Conservation (phyloP, 2,329 filamentous ascomycete species). For the Alternaria dauci region DNA sequence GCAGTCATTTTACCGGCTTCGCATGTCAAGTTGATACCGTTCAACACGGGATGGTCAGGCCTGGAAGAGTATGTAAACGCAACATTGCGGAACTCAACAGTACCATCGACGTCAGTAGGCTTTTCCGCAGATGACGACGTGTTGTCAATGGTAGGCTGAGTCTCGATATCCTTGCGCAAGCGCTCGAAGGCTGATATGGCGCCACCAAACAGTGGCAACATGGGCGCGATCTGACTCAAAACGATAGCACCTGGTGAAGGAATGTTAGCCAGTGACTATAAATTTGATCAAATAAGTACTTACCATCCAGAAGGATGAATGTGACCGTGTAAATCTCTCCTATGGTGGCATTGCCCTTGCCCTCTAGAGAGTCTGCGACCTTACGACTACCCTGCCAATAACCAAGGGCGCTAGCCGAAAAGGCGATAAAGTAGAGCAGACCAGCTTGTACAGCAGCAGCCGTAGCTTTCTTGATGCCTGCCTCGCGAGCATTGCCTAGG, state of each 20-base stretch:
- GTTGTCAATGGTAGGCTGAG: constrained; percentile 51
- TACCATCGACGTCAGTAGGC: constrained; percentile 56
- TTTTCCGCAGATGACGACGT: constrained; percentile 41
- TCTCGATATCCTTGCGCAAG: constrained; percentile 66
- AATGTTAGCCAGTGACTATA: constrained; percentile 5
- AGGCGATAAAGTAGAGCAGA: constrained; percentile 72
- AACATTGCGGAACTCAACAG: constrained; percentile 51
- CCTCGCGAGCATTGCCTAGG: constrained; percentile 59
- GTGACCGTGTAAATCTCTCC: constrained; percentile 65
- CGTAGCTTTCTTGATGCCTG: constrained; percentile 67
- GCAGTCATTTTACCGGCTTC: constrained; percentile 52
- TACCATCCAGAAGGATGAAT: constrained; percentile 63
- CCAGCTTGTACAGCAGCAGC: constrained; percentile 67
- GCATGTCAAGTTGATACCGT: constrained; percentile 49
- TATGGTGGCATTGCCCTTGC: constrained; percentile 44
- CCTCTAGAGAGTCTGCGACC: constrained; percentile 57
- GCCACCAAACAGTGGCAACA: constrained; percentile 60
- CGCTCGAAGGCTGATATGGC: constrained; percentile 65
- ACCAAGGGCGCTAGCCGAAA: constrained; percentile 71
- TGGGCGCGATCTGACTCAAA: constrained; percentile 57
- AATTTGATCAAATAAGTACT: not conserved
- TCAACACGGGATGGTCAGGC: constrained; percentile 51
- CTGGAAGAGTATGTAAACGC: constrained; percentile 55
- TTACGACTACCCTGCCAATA: constrained; percentile 72
- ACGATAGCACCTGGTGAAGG: constrained; percentile 53